A percentile compares a stretch with the other conserved stretches of the same genome.
These are phyloP conservation scores for Juncus effusus DNA, from an alignment of 176 grass and related monocot species.

Conservation along the genomic window DNA sequence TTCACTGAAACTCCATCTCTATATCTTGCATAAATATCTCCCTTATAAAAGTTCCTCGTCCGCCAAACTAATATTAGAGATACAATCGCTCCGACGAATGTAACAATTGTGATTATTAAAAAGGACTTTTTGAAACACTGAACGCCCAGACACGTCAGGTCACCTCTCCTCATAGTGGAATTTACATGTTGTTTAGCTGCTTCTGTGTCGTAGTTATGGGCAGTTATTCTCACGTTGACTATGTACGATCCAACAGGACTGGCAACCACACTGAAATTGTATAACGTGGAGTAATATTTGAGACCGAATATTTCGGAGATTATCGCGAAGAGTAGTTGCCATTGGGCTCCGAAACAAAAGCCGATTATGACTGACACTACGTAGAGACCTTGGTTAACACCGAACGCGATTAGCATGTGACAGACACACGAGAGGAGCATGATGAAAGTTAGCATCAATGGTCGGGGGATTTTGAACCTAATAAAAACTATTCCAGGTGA, in stretches of 20 bases:
- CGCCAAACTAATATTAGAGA: conserved; percentile 56
- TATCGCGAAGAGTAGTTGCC: conserved; percentile 71
- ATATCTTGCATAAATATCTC: conserved; percentile 64
- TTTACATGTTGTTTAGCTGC: conserved; percentile 36
- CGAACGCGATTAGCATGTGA: conserved; percentile 60
- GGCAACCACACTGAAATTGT: conserved; percentile 69
- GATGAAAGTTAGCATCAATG: conserved; percentile 37
- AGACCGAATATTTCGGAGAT: conserved; percentile 86
- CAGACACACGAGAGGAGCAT: conserved; percentile 47
- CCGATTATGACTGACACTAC: conserved; percentile 65
- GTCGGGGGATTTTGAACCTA: conserved; percentile 54
- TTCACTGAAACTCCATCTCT: conserved; percentile 22
- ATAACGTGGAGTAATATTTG: conserved; percentile 88
- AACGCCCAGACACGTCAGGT: conserved; percentile 51
- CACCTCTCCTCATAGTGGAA: neutral
- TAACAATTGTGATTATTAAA: conserved; percentile 51
- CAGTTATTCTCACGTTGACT: conserved; percentile 57
- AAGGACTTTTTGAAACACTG: conserved; percentile 58
- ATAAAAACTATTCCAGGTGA: no score
- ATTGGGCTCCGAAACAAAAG: conserved; percentile 76
- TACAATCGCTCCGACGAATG: conserved; percentile 39
- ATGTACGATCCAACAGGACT: conserved; percentile 67
- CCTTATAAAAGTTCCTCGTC: conserved; percentile 54
- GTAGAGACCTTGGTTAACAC: conserved; percentile 48
- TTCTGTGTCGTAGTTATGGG: conserved; percentile 45